Percentiles rank a stretch among this genome's conserved stretches.
Conservation (phyloP, 768 basidiomycete genomes). For the Leccinum subgranulosum region DNA sequence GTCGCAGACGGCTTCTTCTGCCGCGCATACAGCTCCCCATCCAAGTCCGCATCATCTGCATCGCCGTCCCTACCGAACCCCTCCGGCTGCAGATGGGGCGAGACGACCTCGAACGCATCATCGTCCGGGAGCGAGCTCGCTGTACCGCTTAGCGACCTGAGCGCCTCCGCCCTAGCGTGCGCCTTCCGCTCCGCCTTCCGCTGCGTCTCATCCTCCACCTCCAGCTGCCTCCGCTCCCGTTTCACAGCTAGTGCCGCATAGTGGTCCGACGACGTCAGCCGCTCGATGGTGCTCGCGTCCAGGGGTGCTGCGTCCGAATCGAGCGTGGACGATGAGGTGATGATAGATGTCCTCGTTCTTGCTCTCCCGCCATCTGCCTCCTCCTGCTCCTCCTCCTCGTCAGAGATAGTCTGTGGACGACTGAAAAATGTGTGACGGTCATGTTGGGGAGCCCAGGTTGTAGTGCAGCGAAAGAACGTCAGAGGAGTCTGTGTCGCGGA, state of each 20-base stretch:
- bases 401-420: conserved; percentile 62
- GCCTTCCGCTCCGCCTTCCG: conserved; percentile 50
- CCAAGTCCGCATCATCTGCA: conserved; percentile 60
- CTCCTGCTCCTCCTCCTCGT: conserved; percentile 43
- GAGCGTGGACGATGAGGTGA: conserved; percentile 43
- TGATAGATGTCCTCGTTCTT: conserved; percentile 25
- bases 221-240: conserved; percentile 19
- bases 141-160: conserved; percentile 34
- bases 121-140: conserved; percentile 12
- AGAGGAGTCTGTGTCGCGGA: conserved; percentile 42
- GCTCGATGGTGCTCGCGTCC: conserved; percentile 53
- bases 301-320: conserved; percentile 72
- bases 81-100: conserved; percentile 7
- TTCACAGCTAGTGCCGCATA: conserved; percentile 26
- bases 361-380: conserved; percentile 15
- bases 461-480: conserved; percentile 69
- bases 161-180: conserved; percentile 32
- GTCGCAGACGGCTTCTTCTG: conserved; percentile 29
- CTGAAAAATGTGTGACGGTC: conserved; percentile 37
- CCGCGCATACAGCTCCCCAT: conserved; percentile 51
- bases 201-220: conserved; percentile 39
- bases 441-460: conserved; percentile 41
- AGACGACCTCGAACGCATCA: conserved; percentile 34
- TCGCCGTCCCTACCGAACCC: conserved; percentile 12
- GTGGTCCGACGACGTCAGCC: conserved; percentile 43